Conservation (phyloP, 2,329 filamentous ascomycete species). For the Catunica adiposa region DNA sequence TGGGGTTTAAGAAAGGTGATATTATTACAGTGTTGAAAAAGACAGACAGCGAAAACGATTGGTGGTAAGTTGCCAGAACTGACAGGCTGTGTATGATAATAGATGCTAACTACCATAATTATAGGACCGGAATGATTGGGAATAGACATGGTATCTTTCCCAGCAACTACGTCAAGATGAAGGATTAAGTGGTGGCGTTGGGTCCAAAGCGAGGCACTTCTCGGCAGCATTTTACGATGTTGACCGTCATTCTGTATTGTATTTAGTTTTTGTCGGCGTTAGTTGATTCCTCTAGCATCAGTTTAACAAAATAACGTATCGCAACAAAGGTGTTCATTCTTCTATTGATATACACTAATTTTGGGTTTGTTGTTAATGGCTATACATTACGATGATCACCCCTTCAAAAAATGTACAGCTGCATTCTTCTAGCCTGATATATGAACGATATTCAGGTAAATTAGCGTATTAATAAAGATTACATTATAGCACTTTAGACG, state of each 20-base stretch:
- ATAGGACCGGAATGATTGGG: conserved; percentile 75
- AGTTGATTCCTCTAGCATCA: conserved; percentile 13
- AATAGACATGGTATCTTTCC: conserved; percentile 83
- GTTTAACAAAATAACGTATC: too few relatives aligned
- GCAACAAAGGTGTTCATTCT: too few relatives aligned
- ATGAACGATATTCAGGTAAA: too few relatives aligned
- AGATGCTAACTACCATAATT: not conserved
- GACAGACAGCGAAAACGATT: conserved; percentile 86
- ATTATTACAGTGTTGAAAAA: conserved; percentile 88
- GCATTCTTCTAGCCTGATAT: too few relatives aligned
- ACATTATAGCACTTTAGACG: too few relatives aligned
- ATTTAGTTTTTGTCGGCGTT: conserved; percentile 9
- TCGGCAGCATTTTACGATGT: not conserved
- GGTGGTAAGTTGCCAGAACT: conserved; percentile 50
- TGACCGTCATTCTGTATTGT: not conserved
- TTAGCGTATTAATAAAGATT: too few relatives aligned
- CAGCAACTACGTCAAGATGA: conserved; percentile 59
- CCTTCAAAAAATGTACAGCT: too few relatives aligned
- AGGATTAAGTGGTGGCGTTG: conserved; percentile 24
- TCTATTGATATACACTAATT: too few relatives aligned
- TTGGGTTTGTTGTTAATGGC: too few relatives aligned
- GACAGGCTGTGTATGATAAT: not conserved
- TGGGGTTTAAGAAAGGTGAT: conserved; percentile 95
- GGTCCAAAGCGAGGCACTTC: conserved; percentile 9
- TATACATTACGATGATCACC: too few relatives aligned